Evolutionary conservation across 2,329 filamentous ascomycete genomes (phyloP).

Genomic region (Aspergillus melleus): DNA sequence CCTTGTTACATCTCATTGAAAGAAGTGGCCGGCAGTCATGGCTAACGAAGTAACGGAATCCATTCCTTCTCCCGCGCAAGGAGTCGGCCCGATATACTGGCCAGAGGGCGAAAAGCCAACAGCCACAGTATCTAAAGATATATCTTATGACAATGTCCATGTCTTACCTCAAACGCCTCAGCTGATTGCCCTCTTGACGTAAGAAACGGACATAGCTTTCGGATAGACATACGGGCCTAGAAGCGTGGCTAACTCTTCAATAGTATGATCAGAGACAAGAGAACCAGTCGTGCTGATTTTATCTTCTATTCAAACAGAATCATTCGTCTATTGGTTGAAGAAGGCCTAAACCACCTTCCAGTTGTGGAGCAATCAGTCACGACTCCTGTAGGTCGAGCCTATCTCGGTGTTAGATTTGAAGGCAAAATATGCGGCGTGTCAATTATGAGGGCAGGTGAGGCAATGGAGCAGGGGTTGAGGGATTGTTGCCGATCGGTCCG

Average conservation of each 20-base stretch:
- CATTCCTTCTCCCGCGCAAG: conserved; percentile 56
- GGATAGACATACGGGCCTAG: background rate
- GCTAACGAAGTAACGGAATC: conserved; percentile 27
- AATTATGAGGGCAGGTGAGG: conserved; percentile 97
- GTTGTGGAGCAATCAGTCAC: conserved; percentile 86
- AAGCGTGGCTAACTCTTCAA: conserved; percentile 11
- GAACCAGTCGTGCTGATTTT: conserved; percentile 90
- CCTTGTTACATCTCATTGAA: background rate
- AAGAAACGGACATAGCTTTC: conserved; percentile 47
- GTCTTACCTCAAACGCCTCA: conserved; percentile 91
- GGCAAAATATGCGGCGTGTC: conserved; percentile 98
- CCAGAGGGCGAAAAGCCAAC: conserved; percentile 75
- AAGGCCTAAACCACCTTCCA: conserved; percentile 94
- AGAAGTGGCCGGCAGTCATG: conserved; percentile 20
- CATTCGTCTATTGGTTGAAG: conserved; percentile 92
- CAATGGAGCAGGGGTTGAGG: conserved; percentile 95
- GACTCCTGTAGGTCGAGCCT: conserved; percentile 84
- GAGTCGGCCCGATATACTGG: conserved; percentile 78
- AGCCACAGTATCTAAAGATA: conserved; percentile 82
- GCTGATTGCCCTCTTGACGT: conserved; percentile 96
- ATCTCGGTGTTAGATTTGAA: conserved; percentile 90
- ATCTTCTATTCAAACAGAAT: conserved; percentile 99
- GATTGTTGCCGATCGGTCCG: conserved; percentile 97
- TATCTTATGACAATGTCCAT: conserved; percentile 82
- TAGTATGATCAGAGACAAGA: conserved; percentile 93